Conservation (phyloP, 192 early-diverging fungal genomes). For the Rhizoclosmatium globosum region DNA sequence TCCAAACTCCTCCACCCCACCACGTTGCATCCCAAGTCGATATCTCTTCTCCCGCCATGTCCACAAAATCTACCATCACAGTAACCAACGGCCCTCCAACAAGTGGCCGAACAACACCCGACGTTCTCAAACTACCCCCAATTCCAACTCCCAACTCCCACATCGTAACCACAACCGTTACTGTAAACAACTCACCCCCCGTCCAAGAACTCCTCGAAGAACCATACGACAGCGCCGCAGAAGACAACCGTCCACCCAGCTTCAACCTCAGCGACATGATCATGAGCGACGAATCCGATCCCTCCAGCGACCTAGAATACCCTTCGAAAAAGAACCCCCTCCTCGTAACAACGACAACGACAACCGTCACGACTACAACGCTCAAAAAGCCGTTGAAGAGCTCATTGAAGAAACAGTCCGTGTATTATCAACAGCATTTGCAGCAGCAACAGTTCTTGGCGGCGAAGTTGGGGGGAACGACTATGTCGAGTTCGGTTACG, state of each 20-base stretch:
- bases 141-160: neutral
- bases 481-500: neutral
- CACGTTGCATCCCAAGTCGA: neutral
- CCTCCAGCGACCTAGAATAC: neutral
- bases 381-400: neutral
- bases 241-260: slow-evolving; percentile 13
- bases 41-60: neutral
- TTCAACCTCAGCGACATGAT: slow-evolving; percentile 23
- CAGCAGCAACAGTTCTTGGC: neutral
- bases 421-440: neutral
- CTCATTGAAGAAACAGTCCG: neutral
- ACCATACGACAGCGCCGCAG: neutral
- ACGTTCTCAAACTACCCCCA: neutral
- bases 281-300: slow-evolving; percentile 27
- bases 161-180: neutral
- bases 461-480: neutral
- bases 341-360: neutral
- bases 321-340: neutral
- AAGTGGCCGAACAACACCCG: neutral
- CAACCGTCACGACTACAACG: neutral
- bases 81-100: neutral
- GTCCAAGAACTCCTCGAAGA: neutral
- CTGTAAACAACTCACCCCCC: neutral
- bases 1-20: neutral
- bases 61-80: neutral